Base-by-base conservation (phyloP, 345 rosid genomes). In the Mercurialis annua region DNA sequence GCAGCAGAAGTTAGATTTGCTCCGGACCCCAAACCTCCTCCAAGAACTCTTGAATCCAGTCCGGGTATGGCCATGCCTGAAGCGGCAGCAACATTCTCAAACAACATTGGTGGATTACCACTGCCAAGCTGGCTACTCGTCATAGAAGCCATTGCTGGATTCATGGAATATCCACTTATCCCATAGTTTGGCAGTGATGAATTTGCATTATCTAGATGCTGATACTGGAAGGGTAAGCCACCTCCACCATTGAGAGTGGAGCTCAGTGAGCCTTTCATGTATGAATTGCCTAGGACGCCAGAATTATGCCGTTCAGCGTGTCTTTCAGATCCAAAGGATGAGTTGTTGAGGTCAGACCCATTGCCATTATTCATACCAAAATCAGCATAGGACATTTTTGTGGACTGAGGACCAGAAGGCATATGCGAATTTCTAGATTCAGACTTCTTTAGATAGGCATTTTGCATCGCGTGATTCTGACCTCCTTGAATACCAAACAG, bases 21-120 rank as follows among this genome's bases (percentile, higher is more conserved):
- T 31, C 80, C 78, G 29, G 85, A 60, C 34, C 75, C 78, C 48
- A 72, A 67, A 57, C 86, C 85, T 62, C 90, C 88, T 11, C 86
- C 92, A 48, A 86, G 77, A 46, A 82, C 59, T 73, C 97, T 82
- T 0, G 89, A 74, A 66, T 92, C 94, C 78, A 86, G 62, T 73
- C 90, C 92, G 56, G 87, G 78, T 27, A 66, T 72, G 27, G 76
- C 89, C 80, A 83, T 50, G 65, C 86, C 81, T 6, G 87, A 80
- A 27, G 86, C 85, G 2, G 88, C 84, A 30, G 92, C 81, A 74
- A 78, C 84, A 85, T 90, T 87, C 46, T 88, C 96, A 82, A 75
- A 90, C 60, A 81, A 72, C 33, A 87, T 87, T 16, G 96, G 86
- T 43, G 76, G 71, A 78, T 71, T 87, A 64, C 81, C 81, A 29